Conservation (phyloP, 768 basidiomycete species). For the Termitomyces sp. region DNA sequence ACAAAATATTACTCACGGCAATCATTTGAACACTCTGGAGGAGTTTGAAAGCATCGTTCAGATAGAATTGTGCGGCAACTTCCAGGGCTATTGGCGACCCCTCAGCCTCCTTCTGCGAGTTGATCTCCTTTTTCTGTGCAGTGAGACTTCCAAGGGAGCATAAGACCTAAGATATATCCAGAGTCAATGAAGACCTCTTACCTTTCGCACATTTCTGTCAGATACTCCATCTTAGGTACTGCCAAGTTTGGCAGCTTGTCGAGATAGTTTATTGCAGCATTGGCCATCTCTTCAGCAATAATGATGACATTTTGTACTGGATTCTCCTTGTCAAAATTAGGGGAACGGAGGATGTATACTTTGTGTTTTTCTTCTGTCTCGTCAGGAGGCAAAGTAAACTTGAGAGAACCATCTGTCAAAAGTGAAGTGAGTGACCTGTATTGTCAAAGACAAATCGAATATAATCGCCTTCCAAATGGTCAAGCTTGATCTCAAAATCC, state of each 20-base stretch:
- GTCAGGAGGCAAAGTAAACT: not conserved
- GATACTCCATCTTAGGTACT: not conserved
- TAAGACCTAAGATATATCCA: not conserved
- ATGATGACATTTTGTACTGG: not conserved
- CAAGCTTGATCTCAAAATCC: not conserved
- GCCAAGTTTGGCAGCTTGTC: not conserved
- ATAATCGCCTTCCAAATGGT: not conserved
- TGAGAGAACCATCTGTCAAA: not conserved
- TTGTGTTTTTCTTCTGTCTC: not conserved
- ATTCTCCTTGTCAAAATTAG: not conserved
- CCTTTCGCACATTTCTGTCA: not conserved
- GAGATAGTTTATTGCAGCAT: not conserved
- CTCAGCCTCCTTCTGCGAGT: not conserved
- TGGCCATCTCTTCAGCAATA: not conserved
- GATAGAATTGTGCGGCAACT: not conserved
- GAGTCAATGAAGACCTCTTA: not conserved
- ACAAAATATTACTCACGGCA: not conserved
- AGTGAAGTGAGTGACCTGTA: not conserved
- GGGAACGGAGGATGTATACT: not conserved
- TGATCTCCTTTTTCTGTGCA: not conserved
- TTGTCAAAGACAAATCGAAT: not conserved
- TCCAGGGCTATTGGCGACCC: not conserved
- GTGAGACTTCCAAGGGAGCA: not conserved
- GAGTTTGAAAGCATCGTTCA: not conserved
- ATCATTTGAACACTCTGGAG: not conserved